Percentiles rank a stretch among this genome's conserved stretches.
Conservation (phyloP, 805 yeast genomes). For the Scheffersomyces spartinae region DNA sequence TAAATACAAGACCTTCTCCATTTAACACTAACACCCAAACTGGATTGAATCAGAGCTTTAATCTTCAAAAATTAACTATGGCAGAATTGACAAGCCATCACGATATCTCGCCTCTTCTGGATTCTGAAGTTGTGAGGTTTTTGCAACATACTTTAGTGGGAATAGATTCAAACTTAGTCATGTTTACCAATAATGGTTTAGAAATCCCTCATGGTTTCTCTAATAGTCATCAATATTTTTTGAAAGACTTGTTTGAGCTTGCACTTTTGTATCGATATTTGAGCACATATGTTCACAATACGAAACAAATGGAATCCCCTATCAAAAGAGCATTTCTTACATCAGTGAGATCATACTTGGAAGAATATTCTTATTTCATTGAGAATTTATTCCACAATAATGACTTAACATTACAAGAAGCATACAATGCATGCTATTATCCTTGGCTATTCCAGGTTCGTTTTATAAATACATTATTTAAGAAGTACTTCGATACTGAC, state of each 20-base stretch:
- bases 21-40: no score
- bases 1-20: no score
- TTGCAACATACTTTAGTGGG: conserved; percentile 50
- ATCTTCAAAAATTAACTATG: no score
- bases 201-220: conserved; percentile 42
- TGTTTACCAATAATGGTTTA: conserved; percentile 25
- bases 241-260: conserved; percentile 55
- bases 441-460: no score
- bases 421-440: no score
- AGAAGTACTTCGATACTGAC: conserved; percentile 35
- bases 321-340: conserved; percentile 52
- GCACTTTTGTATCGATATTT: conserved; percentile 53
- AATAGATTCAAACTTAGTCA: conserved; percentile 45
- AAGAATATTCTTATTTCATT: conserved; percentile 21
- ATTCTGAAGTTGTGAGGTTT: conserved; percentile 34
- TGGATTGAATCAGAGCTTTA: no score
- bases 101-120: no score
- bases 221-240: conserved; percentile 42
- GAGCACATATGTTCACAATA: conserved; percentile 13
- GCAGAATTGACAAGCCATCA: no score
- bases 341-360: conserved; percentile 29
- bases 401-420: conserved; percentile 18
- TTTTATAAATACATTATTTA: conserved; percentile 23
- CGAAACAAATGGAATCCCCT: conserved; percentile 30
- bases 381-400: conserved; percentile 18